Percentiles rank a stretch among this genome's conserved stretches.
Evolutionary conservation across 441 rosid species (phyloP).

Genomic region (Geranium incanum): DNA sequence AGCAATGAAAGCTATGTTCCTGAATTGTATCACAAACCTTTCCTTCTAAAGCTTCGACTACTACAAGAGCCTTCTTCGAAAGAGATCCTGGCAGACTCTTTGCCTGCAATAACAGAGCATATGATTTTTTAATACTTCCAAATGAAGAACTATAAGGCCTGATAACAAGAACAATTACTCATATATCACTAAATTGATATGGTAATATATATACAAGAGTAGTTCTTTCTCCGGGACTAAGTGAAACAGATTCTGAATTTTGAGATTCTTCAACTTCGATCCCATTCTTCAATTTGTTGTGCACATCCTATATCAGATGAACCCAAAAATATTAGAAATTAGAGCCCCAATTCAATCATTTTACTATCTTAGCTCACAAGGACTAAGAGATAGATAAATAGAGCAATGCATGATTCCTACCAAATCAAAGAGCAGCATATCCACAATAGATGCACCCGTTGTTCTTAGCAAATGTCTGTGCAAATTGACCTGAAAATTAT

Average conservation of each 20-base stretch:
- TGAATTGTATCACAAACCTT: slow-evolving; percentile 48
- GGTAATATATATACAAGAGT: slow-evolving; percentile 47
- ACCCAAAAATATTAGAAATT: slow-evolving; percentile 18
- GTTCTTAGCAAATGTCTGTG: slow-evolving; percentile 91
- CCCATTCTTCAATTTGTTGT: slow-evolving; percentile 79
- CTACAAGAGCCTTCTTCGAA: slow-evolving; percentile 62
- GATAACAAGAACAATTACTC: not conserved
- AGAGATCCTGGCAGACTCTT: slow-evolving; percentile 65
- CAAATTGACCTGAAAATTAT: slow-evolving; percentile 60
- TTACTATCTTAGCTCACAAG: slow-evolving; percentile 18
- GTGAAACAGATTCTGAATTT: slow-evolving; percentile 39
- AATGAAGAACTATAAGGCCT: not conserved
- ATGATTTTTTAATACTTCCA: not conserved
- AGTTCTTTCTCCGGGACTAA: slow-evolving; percentile 56
- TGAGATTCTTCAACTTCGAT: slow-evolving; percentile 56
- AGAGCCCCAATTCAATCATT: slow-evolving; percentile 10
- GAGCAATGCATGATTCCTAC: slow-evolving; percentile 32
- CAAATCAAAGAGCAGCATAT: slow-evolving; percentile 63
- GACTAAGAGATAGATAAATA: slow-evolving; percentile 9
- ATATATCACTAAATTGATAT: slow-evolving; percentile 6
- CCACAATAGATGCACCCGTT: slow-evolving; percentile 57
- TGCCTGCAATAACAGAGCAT: slow-evolving; percentile 39
- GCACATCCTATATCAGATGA: slow-evolving; percentile 46
- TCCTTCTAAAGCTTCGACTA: slow-evolving; percentile 79
- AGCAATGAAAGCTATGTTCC: slow-evolving; percentile 6